phyloP scores from a whole-genome alignment of 495 filamentous ascomycete genomes.

The Aspergillus olivimuriae region DNA sequence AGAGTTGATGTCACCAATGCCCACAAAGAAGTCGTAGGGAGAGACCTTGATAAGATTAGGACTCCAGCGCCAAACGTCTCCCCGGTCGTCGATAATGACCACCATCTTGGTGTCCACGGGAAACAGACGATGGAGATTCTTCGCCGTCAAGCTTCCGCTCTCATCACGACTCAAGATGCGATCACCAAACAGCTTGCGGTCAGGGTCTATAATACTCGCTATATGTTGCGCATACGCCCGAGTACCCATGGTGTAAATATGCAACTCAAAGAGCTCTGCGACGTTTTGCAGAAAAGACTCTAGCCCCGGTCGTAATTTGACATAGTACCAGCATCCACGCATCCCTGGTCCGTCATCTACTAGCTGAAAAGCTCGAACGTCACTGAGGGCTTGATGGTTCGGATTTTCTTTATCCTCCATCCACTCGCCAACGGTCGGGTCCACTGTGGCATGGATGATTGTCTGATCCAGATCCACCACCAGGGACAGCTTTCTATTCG shows the following conservation, averaged over 20 bases:
- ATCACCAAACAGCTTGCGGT: constrained; percentile 84
- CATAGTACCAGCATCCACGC: constrained; percentile 85
- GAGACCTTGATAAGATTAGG: constrained; percentile 90
- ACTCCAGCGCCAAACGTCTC: constrained; percentile 96
- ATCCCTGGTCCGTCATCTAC: constrained; percentile 72
- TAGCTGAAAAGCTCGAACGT: constrained; percentile 81
- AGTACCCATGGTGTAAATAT: constrained; percentile 99
- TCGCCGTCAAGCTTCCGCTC: constrained; percentile 84
- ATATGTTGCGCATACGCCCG: constrained; percentile 89
- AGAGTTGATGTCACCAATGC: constrained; percentile 98
- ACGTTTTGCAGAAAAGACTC: constrained; percentile 75
- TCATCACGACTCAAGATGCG: constrained; percentile 94
- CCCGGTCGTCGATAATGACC: constrained; percentile 95
- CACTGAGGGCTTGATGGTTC: constrained; percentile 85
- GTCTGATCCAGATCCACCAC: constrained; percentile 98
- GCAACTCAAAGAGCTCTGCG: constrained; percentile 80
- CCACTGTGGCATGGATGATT: constrained; percentile 96
- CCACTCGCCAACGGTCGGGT: constrained; percentile 95
- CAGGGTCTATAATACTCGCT: constrained; percentile 87
- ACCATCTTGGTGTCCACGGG: constrained; percentile 99
- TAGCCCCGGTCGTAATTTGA: constrained; percentile 94
- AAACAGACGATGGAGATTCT: constrained; percentile 86
- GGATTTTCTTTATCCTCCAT: constrained; percentile 79
- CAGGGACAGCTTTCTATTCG: constrained; percentile 74
- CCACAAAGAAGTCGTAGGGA: constrained; percentile 95